Evolutionary conservation across 2,329 filamentous ascomycete species (phyloP).

Genomic region (Aspergillus ochraceus): DNA sequence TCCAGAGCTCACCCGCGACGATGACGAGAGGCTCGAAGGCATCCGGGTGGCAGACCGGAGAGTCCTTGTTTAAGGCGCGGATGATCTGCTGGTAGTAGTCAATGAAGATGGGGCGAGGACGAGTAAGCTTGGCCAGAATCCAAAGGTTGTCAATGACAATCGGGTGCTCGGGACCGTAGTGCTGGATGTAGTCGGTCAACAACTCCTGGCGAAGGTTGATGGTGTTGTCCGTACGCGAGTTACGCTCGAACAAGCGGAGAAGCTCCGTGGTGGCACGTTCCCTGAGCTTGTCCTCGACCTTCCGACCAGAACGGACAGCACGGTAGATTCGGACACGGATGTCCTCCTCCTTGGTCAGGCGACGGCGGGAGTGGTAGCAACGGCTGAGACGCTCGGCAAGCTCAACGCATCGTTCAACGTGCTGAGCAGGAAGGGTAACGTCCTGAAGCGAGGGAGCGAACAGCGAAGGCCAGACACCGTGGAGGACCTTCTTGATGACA

Average conservation of each 20-base stretch:
- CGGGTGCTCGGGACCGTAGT: conserved; percentile 35
- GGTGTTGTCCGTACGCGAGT: conserved; percentile 33
- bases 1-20: conserved; percentile 41
- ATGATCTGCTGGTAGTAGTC: conserved; percentile 43
- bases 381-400: conserved; percentile 50
- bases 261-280: conserved; percentile 30
- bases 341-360: conserved; percentile 39
- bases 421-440: conserved; percentile 44
- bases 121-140: conserved; percentile 37
- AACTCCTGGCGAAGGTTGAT: conserved; percentile 42
- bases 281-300: conserved; percentile 32
- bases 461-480: conserved; percentile 49
- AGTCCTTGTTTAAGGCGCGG: conserved; percentile 37
- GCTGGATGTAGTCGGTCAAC: conserved; percentile 37
- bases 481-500: conserved; percentile 47
- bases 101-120: conserved; percentile 37
- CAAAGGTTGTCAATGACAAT: conserved; percentile 39
- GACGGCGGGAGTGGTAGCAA: conserved; percentile 44
- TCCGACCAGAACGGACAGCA: conserved; percentile 29
- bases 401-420: conserved; percentile 47
- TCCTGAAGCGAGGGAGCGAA: conserved; percentile 47
- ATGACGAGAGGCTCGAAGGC: conserved; percentile 41
- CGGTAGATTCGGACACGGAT: conserved; percentile 38
- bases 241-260: conserved; percentile 30
- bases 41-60: conserved; percentile 34